phyloP scores from a whole-genome alignment of 2,329 filamentous ascomycete genomes.

The Trichophyton rubrum region DNA sequence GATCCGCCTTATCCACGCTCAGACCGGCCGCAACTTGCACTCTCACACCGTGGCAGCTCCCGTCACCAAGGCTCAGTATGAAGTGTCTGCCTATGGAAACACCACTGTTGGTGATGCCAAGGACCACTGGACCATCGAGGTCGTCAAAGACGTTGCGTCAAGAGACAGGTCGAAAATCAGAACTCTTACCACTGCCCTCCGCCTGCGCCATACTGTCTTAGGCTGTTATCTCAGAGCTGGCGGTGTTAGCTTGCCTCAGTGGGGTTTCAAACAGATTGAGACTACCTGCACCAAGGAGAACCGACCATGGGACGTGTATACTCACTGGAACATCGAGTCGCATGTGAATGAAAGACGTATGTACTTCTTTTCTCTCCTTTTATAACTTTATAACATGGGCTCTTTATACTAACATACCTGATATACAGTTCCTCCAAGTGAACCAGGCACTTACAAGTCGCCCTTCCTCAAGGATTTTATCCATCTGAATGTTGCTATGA shows the following conservation, averaged over 20 bases:
- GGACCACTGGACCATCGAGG: constrained; percentile 92
- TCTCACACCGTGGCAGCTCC: constrained; percentile 84
- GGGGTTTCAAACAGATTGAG: constrained; percentile 99
- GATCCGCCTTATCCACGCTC: constrained; percentile 81
- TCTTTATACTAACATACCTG: constrained; percentile 6
- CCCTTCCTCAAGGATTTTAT: constrained; percentile 97
- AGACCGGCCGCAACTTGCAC: constrained; percentile 94
- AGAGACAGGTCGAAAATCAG: constrained; percentile 73
- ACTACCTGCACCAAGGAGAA: constrained; percentile 89
- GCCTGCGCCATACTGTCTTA: constrained; percentile 66
- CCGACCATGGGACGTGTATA: constrained; percentile 84
- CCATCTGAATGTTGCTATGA: constrained; percentile 97
- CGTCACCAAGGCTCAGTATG: constrained; percentile 74
- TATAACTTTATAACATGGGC: background rate
- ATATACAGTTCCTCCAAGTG: constrained; percentile 62
- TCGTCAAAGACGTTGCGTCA: constrained; percentile 78
- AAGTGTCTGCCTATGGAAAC: constrained; percentile 95
- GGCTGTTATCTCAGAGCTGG: constrained; percentile 91
- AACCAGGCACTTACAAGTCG: constrained; percentile 87
- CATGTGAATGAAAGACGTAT: constrained; percentile 87
- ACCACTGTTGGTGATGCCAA: constrained; percentile 91
- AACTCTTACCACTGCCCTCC: constrained; percentile 86
- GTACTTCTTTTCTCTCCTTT: constrained; percentile 24
- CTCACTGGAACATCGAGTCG: constrained; percentile 97
- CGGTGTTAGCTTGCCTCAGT: constrained; percentile 92